These are phyloP conservation scores for Cladosporium velox DNA, from an alignment of 2,329 filamentous ascomycete genomes.

Conservation along the genomic window DNA sequence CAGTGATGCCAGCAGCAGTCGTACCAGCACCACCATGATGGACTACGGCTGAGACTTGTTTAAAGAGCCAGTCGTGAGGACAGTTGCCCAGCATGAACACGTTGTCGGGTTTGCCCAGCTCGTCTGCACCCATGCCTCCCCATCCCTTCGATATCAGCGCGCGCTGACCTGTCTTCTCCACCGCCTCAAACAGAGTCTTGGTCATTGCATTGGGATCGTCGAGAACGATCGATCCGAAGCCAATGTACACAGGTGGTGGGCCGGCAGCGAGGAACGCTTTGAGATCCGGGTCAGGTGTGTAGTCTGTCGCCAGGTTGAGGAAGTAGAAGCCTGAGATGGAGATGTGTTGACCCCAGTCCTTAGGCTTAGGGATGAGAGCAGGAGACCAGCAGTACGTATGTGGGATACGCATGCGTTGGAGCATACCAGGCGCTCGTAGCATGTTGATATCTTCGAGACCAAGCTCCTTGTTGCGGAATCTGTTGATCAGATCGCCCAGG, in stretches of 20 bases:
- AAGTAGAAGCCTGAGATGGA: slow-evolving; percentile 78
- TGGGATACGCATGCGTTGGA: slow-evolving; percentile 74
- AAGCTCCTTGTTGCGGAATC: slow-evolving; percentile 73
- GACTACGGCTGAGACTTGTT: slow-evolving; percentile 56
- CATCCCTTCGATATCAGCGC: slow-evolving; percentile 59
- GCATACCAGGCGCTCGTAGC: slow-evolving; percentile 79
- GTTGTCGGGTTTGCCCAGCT: slow-evolving; percentile 43
- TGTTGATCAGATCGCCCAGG: slow-evolving; percentile 86
- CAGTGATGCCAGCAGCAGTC: slow-evolving; percentile 56
- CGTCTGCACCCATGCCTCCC: slow-evolving; percentile 49
- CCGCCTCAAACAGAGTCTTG: slow-evolving; percentile 69
- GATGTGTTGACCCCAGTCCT: slow-evolving; percentile 73
- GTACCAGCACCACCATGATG: slow-evolving; percentile 64
- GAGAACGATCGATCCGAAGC: slow-evolving; percentile 81
- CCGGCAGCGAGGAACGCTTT: slow-evolving; percentile 67
- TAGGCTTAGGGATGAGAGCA: slow-evolving; percentile 74
- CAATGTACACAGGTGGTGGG: slow-evolving; percentile 75
- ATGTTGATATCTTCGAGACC: slow-evolving; percentile 76
- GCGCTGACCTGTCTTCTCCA: slow-evolving; percentile 54
- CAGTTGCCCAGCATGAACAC: slow-evolving; percentile 57
- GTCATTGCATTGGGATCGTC: slow-evolving; percentile 74
- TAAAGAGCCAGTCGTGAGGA: slow-evolving; percentile 62
- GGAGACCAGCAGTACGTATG: slow-evolving; percentile 94
- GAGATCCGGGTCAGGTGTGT: slow-evolving; percentile 66
- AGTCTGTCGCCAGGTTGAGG: slow-evolving; percentile 66